Evolutionary conservation across 139 green algal species (phyloP), one percentile per base, ranked within the genome.

Genomic region (Chlorella sp.): DNA sequence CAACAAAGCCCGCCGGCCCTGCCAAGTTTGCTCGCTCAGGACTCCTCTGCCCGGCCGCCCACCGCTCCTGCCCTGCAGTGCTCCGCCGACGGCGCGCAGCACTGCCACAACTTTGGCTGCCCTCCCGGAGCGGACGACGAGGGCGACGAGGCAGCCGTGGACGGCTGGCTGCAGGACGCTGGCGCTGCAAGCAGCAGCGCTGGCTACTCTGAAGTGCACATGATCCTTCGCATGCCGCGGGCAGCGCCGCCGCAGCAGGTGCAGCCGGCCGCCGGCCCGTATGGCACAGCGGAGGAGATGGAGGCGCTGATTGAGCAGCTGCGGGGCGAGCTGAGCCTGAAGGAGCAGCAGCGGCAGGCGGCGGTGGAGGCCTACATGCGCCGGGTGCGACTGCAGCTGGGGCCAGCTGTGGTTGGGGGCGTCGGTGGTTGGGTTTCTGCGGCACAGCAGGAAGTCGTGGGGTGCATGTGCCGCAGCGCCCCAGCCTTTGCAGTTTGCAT

Each of bases 191-290:
- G 64, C 64, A 32, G 64, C 64, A 71, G n/a, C 30, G 64, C 30
- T 1, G 74, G 79, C 9, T 87, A 78, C 41, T 71, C 79, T 1
- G 86, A 89, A 65, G 86, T 89, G 32, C 74, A 80, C 26, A 47
- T 87, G 65, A n/a, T 82, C 39, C 60, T 89, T 36, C 36, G 86
- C 13, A 28, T 87, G 74, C 86, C 86, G n/a, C 68, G 79, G 17
- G 30, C 30, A 15, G 56, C 75, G 12, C 26, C 64, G 16, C 6
- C 62, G 6, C 34, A 39, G 34, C 28, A 30, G 20, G 21, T 6
- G 28, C 21, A 60, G 51, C 28, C 60, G 0, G 39, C 18, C 20
- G 23, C 72, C 44, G 30, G 67, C 56, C 41, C 79, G 78, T 73
- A 82, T 28, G 69, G 81, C 67, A 79, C 47, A 51, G 26, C 62